Conservation (phyloP, 768 basidiomycete species). For the Strobilomyces echinocephalus region DNA sequence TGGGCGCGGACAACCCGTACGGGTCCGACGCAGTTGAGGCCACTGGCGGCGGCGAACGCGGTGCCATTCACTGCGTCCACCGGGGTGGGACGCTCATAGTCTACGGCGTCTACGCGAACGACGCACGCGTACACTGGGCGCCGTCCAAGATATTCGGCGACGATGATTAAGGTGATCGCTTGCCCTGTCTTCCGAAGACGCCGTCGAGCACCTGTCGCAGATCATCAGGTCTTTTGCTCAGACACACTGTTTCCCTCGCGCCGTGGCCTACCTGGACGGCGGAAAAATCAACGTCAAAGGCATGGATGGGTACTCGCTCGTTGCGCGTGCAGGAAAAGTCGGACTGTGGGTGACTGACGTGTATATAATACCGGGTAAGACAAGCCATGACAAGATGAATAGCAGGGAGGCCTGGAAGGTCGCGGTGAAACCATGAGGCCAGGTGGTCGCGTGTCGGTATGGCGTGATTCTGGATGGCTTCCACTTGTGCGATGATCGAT, state of each 20-base stretch:
- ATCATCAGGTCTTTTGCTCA: constrained; percentile 87
- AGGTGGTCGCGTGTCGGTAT: neutral
- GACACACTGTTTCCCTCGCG: constrained; percentile 81
- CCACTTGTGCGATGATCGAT: too few species aligned
- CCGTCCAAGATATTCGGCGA: constrained; percentile 65
- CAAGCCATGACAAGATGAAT: constrained; percentile 64
- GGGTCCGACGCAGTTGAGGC: constrained; percentile 79
- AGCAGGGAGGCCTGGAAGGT: constrained; percentile 53
- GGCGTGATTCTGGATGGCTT: neutral
- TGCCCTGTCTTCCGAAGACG: neutral
- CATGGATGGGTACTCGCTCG: constrained; percentile 41
- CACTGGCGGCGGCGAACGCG: constrained; percentile 72
- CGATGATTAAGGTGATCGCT: too few species aligned
- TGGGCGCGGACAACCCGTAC: constrained; percentile 72
- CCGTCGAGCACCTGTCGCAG: constrained; percentile 30
- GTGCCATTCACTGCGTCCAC: constrained; percentile 80
- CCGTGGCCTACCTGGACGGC: constrained; percentile 77
- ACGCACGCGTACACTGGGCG: constrained; percentile 75
- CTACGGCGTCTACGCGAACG: constrained; percentile 83
- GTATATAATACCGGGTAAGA: too few species aligned
- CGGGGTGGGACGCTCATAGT: constrained; percentile 76
- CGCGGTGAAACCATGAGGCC: constrained; percentile 44
- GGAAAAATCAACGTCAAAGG: constrained; percentile 76
- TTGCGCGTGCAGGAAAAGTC: neutral
- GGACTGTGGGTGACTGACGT: constrained; percentile 39